phyloP scores from a whole-genome alignment of 1,139 yeast species.

The Dujonia santamariae region DNA sequence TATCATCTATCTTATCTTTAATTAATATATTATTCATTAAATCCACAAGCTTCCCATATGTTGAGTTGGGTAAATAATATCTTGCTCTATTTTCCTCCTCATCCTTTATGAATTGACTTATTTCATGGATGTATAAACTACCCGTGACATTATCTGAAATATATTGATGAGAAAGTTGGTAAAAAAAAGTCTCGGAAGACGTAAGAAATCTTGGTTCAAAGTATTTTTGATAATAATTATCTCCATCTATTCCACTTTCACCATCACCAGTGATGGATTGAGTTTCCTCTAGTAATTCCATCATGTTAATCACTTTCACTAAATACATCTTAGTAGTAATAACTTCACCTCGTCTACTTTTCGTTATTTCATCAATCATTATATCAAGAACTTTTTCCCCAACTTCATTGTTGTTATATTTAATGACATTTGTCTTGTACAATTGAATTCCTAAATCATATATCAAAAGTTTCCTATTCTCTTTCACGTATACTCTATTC shows the following conservation, averaged over 20 bases:
- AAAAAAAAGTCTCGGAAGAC: conserved; percentile 57
- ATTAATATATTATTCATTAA: conserved; percentile 64
- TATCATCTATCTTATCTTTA: conserved; percentile 50
- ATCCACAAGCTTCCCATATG: conserved; percentile 51
- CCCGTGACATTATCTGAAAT: conserved; percentile 38
- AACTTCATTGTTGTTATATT: conserved; percentile 43
- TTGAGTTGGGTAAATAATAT: conserved; percentile 52
- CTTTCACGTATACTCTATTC: conserved; percentile 80
- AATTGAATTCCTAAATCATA: conserved; percentile 73
- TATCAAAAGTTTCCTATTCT: conserved; percentile 60
- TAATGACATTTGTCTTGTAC: conserved; percentile 46
- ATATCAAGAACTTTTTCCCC: conserved; percentile 49
- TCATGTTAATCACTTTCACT: conserved; percentile 64
- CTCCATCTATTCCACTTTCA: conserved; percentile 24
- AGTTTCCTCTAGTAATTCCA: conserved; percentile 53
- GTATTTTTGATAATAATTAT: conserved; percentile 55
- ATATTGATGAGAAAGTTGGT: conserved; percentile 42
- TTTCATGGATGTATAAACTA: conserved; percentile 51
- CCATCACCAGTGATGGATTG: conserved; percentile 20
- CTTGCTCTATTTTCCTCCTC: conserved; percentile 60
- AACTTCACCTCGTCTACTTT: conserved; percentile 57
- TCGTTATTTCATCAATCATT: conserved; percentile 56
- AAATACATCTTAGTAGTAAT: conserved; percentile 58
- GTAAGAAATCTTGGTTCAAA: conserved; percentile 67
- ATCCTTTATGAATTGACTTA: conserved; percentile 43